Conservation (phyloP, 2,329 filamentous ascomycete species). For the Calonectria henricotiae region DNA sequence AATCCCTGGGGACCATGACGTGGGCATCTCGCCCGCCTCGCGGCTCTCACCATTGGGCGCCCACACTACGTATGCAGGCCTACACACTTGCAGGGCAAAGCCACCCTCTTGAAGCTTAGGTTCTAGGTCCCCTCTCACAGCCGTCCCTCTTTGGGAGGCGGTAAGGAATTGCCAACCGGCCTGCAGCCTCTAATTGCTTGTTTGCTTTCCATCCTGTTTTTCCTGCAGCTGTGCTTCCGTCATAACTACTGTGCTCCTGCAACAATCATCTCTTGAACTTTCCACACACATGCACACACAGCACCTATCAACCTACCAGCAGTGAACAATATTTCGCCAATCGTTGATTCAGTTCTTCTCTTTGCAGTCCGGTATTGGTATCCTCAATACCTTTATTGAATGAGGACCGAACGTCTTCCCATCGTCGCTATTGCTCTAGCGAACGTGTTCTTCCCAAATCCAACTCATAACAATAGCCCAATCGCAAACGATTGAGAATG, state of each 20-base stretch:
- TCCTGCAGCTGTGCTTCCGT: slow-evolving; percentile 29
- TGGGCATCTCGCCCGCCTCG: slow-evolving; percentile 48
- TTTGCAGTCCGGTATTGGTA: slow-evolving; percentile 29
- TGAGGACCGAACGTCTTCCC: slow-evolving; percentile 37
- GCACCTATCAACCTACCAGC: not conserved
- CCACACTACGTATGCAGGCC: slow-evolving; percentile 38
- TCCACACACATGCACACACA: not conserved
- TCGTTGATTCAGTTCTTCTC: not conserved
- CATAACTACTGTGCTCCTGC: slow-evolving; percentile 38
- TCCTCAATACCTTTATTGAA: slow-evolving; percentile 30
- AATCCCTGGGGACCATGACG: slow-evolving; percentile 46
- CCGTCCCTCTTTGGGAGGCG: slow-evolving; percentile 47
- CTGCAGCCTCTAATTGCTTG: slow-evolving; percentile 28
- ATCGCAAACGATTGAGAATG: slow-evolving; percentile 19
- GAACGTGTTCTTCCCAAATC: slow-evolving; percentile 35
- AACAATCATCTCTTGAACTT: slow-evolving; percentile 21
- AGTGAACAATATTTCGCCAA: slow-evolving; percentile 3
- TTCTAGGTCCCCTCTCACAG: slow-evolving; percentile 15
- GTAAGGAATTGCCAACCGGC: slow-evolving; percentile 44
- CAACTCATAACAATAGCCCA: slow-evolving; percentile 31
- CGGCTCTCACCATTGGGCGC: slow-evolving; percentile 46
- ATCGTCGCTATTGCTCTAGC: slow-evolving; percentile 11
- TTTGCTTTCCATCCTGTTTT: slow-evolving; percentile 42
- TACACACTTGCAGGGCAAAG: slow-evolving; percentile 48
- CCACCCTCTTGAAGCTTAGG: slow-evolving; percentile 39